Conservation (phyloP, 768 basidiomycete species). For the Boletus rubropictus region DNA sequence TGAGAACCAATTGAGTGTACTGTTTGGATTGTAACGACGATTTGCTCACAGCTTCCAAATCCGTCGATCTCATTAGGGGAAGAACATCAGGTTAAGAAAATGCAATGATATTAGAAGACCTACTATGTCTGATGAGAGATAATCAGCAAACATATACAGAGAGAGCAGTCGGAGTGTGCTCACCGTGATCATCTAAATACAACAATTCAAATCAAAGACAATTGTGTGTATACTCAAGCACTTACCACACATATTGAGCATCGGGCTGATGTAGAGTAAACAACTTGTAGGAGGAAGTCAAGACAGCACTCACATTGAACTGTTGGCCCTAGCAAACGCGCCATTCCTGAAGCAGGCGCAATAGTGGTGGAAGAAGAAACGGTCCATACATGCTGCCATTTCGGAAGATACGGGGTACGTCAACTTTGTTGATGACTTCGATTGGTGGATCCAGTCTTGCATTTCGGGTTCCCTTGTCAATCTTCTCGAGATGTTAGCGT, state of each 20-base stretch:
- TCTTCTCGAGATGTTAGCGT: conserved; percentile 30
- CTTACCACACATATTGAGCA: conserved; percentile 83
- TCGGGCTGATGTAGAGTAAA: conserved; percentile 49
- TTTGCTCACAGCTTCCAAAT: conserved; percentile 69
- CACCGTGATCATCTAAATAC: conserved; percentile 71
- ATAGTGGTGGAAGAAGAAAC: conserved; percentile 90
- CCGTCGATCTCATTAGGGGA: conserved; percentile 57
- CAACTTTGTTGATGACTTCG: conserved; percentile 56
- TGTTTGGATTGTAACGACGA: neutral
- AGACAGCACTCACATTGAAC: conserved; percentile 63
- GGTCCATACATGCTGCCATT: conserved; percentile 70
- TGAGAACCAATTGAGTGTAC: conserved; percentile 20
- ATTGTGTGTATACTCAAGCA: neutral
- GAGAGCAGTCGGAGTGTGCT: conserved; percentile 14
- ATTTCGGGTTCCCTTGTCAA: conserved; percentile 84
- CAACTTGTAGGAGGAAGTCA: neutral
- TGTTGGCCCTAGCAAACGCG: conserved; percentile 87
- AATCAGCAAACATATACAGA: conserved; percentile 5
- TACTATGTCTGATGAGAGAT: conserved; percentile 40
- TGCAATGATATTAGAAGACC: conserved; percentile 7
- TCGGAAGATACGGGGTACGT: conserved; percentile 58
- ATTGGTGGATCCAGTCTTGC: conserved; percentile 72
- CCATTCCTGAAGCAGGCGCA: conserved; percentile 81
- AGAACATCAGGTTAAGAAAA: neutral
- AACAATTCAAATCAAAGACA: neutral